These are phyloP conservation scores for Cryptococcus sp. DNA, from an alignment of 1,284 basidiomycete species.

Conservation along the genomic window DNA sequence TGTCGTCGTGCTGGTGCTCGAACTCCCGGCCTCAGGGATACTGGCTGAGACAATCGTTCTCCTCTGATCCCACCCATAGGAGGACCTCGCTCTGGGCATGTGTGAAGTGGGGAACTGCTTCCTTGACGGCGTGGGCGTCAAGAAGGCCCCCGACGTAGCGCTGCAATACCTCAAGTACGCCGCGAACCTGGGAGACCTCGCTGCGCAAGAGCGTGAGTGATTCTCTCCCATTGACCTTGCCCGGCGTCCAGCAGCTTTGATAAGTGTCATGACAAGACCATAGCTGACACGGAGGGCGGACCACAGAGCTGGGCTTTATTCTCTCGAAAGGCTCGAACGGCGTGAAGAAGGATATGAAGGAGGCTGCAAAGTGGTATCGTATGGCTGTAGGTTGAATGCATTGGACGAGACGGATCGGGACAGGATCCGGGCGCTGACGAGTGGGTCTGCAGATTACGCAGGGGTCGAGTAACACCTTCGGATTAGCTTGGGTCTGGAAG, in stretches of 20 bases:
- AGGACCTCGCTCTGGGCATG: conserved; percentile 42
- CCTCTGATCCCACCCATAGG: no score
- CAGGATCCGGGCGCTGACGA: no score
- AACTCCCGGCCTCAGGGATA: no score
- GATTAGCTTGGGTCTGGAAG: conserved; percentile 51
- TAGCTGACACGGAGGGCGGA: conserved; percentile 4
- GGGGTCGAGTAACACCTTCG: conserved; percentile 40
- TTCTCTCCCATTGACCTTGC: background rate
- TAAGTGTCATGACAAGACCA: background rate
- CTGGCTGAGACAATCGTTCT: no score
- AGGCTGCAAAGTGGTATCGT: conserved; percentile 50
- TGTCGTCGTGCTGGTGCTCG: no score
- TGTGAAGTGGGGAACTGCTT: conserved; percentile 48
- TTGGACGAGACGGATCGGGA: background rate
- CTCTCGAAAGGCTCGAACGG: conserved; percentile 44
- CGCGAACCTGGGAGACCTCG: conserved; percentile 43
- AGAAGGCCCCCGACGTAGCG: conserved; percentile 40
- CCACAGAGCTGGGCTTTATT: conserved; percentile 44
- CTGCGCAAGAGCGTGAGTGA: conserved; percentile 48
- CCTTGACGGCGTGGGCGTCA: conserved; percentile 46
- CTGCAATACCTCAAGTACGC: conserved; percentile 45
- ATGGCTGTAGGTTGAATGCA: conserved; percentile 33
- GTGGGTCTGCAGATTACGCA: conserved; percentile 20
- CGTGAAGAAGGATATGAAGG: conserved; percentile 50
- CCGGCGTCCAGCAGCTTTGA: background rate